phyloP scores from a whole-genome alignment of 2,329 filamentous ascomycete species.

The Geosmithia putterillii region DNA sequence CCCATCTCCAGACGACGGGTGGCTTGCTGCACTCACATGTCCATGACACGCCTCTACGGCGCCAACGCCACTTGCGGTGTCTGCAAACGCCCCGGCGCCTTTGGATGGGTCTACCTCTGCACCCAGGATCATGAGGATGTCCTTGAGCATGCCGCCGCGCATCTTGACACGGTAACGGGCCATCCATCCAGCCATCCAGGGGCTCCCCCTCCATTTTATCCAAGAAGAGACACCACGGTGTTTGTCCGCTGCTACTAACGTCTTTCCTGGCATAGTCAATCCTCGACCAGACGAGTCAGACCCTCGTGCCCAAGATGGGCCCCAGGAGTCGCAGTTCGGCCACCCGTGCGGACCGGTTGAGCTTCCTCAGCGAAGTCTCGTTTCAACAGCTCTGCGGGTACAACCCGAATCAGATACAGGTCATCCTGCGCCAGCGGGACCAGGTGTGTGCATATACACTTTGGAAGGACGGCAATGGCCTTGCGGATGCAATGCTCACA shows the following conservation, averaged over 20 bases:
- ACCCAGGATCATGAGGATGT: constrained; percentile 46
- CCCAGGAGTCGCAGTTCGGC: constrained; percentile 26
- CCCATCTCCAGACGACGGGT: constrained; percentile 6
- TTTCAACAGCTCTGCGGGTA: constrained; percentile 30
- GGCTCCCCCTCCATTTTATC: too few species aligned
- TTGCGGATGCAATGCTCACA: constrained; percentile 3
- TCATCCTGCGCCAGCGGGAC: constrained; percentile 36
- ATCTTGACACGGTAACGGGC: too few species aligned
- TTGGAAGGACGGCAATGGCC: background rate
- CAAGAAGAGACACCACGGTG: too few species aligned
- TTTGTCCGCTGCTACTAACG: too few species aligned
- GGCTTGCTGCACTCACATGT: constrained; percentile 51
- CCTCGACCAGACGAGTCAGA: constrained; percentile 22
- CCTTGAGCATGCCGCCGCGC: constrained; percentile 15
- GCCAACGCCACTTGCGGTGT: constrained; percentile 37
- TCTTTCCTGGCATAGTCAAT: constrained; percentile 10
- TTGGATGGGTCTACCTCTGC: constrained; percentile 67
- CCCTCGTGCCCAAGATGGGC: constrained; percentile 17
- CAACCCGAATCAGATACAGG: constrained; percentile 30
- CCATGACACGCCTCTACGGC: constrained; percentile 54
- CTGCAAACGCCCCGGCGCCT: constrained; percentile 41
- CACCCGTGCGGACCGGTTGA: constrained; percentile 26
- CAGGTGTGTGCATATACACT: constrained; percentile 18
- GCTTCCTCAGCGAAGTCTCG: constrained; percentile 30
- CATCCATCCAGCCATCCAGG: too few species aligned